A percentile compares a stretch with the other conserved stretches of the same genome.
Conservation (phyloP, 257 asterid species). For the Eucommia ulmoides region DNA sequence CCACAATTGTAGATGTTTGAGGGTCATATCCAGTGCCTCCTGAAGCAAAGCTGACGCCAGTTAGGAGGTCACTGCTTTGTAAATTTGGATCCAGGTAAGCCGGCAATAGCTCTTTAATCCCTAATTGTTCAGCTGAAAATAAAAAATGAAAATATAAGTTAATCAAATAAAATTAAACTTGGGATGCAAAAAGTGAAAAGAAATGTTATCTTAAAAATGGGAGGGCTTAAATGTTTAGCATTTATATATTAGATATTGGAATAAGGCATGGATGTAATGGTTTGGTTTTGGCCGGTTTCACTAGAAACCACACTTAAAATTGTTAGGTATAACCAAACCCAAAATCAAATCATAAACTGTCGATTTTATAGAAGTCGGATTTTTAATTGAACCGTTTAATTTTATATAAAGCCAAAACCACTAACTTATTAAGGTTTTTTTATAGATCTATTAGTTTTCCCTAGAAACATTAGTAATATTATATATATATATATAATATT, state of each 20-base stretch:
- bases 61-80: neutral
- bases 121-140: neutral
- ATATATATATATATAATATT: too few species aligned
- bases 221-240: neutral
- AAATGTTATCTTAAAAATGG: neutral
- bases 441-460: too few species aligned
- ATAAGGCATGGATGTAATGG: too few species aligned
- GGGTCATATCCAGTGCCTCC: neutral
- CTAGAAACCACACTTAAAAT: too few species aligned
- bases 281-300: too few species aligned
- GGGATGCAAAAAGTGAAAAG: neutral
- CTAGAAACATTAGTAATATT: too few species aligned
- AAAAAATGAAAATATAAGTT: neutral
- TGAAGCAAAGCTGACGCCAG: neutral
- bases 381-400: too few species aligned
- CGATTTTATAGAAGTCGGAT: too few species aligned
- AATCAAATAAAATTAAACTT: neutral
- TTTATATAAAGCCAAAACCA: too few species aligned
- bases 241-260: neutral
- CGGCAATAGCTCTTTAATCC: neutral
- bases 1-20: neutral
- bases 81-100: neutral
- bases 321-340: too few species aligned
- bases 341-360: too few species aligned
- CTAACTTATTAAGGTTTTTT: too few species aligned